Evolutionary conservation across 306 rosid species (phyloP), one percentile per base, ranked within the genome.

Genomic region (Castanea sativa): DNA sequence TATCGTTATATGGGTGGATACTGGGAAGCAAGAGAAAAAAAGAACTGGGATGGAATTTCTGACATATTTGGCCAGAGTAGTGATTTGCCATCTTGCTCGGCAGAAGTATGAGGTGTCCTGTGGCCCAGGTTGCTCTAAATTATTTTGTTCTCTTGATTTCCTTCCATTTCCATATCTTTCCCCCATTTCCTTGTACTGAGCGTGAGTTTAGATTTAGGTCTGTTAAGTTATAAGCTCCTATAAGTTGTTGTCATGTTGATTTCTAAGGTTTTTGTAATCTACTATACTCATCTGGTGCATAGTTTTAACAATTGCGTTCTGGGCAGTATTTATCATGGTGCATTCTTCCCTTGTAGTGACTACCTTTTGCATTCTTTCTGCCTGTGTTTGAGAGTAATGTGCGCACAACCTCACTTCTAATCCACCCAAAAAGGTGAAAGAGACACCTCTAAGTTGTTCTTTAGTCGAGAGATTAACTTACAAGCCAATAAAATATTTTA

Each of bases 21-120:
- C 80, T 95, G 99, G 99, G 99, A 95, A 84, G 83, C 92, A 5
- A 91, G 97, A 89, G 93, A 93, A 58, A 83, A 74, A 63, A 85
- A 77, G 80, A 89, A 77, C 25, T 95, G 99, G 98, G 89, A 91
- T 32, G 96, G 79, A 75, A 91, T 91, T 88, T 84, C 96, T 72
- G 93, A 93, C 86, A 85, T 93, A 81, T 95, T 93, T 89, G 91
- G 97, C 30, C 94, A 95, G 71, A 83, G 83, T 71, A 77, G 85
- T 64, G 97, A 90, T 78, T 53, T 84, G 76, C 89, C 90, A 55
- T 89, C 91, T 14, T 88, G 88, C 80, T 89, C 96, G 19, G 91
- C 87, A 74, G 97, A 91, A 81, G 86, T 76, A 82, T 23, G 27
- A 52, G 49, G 71, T 32, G 41, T 59, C 55, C 19, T 63, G 30